Base-by-base conservation (phyloP, 129 eudicot genomes). In the Lactuca saligna region DNA sequence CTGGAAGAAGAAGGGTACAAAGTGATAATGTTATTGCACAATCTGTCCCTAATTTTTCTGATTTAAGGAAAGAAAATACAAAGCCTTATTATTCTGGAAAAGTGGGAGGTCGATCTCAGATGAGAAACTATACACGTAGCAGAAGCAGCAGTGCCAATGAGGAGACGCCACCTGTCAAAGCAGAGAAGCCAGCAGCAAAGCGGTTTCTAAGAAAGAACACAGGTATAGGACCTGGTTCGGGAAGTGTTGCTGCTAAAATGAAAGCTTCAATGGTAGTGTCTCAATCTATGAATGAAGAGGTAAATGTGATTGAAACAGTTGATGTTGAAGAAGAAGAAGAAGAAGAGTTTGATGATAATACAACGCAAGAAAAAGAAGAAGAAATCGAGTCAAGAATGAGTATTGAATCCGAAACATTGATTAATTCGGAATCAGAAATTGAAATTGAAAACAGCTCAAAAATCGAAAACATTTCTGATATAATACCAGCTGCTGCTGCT, bases 21-120 rank as follows among this genome's bases (percentile, higher is more conserved):
- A 64, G 83, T 8, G 96, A 88, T 44, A 91, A 88, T 76, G 84
- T 89, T 71, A 83, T 86, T 54, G 87, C 82, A 1, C 98, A 84
- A 48, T 91, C 96, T 0, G 91, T 91, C 78, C 98, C 96, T 59
- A 91, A 86, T 72, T 86, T 91, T 65, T 84, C 95, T 54, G 98
- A 88, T 64, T 46, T 88, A 39, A 75, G 96, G 63, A 88, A 88
- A 74, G 94, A 91, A 55, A 80, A 82, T 62, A 80, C 96, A 6
- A 88, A 88, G 54, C 96, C 95, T 34, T 86, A 63, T 34, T 86
- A 63, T 67, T 77, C 88, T 56, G 83, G 85, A 56, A 88, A 83
- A 78, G 73, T 69, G 68, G 73, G 76, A 55, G 63, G 73, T 46
- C 89, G 96, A 53, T 68, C 85, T 50, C 97, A 85, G 69, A 55